A percentile compares a stretch with the other conserved stretches of the same genome.
phyloP scores from a whole-genome alignment of 2,329 filamentous ascomycete species.

The Exutisphaerella laricina region DNA sequence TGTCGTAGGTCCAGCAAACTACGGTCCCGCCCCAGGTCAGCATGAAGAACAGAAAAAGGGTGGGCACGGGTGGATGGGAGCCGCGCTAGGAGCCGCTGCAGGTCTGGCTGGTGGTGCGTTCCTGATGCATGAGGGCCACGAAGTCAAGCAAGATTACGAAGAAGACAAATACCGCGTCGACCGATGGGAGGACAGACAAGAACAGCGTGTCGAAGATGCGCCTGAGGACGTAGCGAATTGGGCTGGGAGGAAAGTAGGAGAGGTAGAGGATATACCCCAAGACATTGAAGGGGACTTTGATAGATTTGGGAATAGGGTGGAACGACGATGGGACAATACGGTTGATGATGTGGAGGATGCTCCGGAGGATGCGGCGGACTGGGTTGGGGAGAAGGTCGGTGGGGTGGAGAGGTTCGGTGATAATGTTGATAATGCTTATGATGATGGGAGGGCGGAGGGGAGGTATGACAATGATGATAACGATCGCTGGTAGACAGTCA shows the following conservation, averaged over 20 bases:
- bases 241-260: conserved; percentile 39
- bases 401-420: conserved; percentile 42
- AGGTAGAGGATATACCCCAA: conserved; percentile 38
- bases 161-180: conserved; percentile 28
- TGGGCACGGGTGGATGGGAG: conserved; percentile 33
- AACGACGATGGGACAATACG: conserved; percentile 30
- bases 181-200: conserved; percentile 18
- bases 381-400: conserved; percentile 39
- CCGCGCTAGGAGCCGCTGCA: conserved; percentile 37
- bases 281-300: conserved; percentile 32
- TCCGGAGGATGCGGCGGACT: conserved; percentile 31
- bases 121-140: conserved; percentile 42
- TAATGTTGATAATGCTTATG: conserved; percentile 40
- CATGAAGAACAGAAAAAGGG: conserved; percentile 29
- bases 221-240: conserved; percentile 42
- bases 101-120: conserved; percentile 42
- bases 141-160: conserved; percentile 33
- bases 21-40: conserved; percentile 11
- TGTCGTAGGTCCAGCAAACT: conserved; percentile 11
- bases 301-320: conserved; percentile 31
- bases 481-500: no score
- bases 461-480: conserved; percentile 24
- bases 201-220: conserved; percentile 29
- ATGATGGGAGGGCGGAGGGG: conserved; percentile 36
- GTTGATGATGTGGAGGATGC: conserved; percentile 35